Conservation (phyloP, 192 early-diverging fungal genomes). For the Jimgerdemannia flammicorona region DNA sequence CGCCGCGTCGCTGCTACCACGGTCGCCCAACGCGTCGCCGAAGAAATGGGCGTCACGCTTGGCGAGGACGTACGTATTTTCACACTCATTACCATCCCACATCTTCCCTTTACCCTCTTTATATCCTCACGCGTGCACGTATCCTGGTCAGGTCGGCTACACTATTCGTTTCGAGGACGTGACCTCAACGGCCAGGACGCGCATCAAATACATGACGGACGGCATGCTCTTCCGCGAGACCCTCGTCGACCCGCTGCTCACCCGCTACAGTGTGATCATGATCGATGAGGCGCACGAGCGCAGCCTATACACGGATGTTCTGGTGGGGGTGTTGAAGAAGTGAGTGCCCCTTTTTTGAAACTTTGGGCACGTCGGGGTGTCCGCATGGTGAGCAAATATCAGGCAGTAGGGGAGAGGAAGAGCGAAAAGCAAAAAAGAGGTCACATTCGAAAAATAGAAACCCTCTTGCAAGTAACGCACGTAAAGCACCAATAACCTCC, state of each 20-base stretch:
- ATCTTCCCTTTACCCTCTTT: not conserved
- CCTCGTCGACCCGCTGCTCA: slow-evolving; percentile 70
- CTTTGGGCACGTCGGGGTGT: too few species aligned
- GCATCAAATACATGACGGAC: slow-evolving; percentile 85
- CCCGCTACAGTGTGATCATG: slow-evolving; percentile 72
- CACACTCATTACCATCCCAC: not conserved
- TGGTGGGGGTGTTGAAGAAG: slow-evolving; percentile 77
- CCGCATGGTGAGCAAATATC: too few species aligned
- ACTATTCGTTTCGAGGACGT: slow-evolving; percentile 66
- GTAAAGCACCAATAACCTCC: too few species aligned
- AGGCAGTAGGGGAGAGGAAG: too few species aligned
- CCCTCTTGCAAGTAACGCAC: too few species aligned
- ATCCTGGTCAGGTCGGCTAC: slow-evolving; percentile 59
- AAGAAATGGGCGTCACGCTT: slow-evolving; percentile 61
- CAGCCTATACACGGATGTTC: slow-evolving; percentile 67
- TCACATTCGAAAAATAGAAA: too few species aligned
- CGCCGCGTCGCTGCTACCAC: slow-evolving; percentile 70
- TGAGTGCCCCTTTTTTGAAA: slow-evolving; percentile 27
- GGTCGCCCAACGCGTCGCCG: slow-evolving; percentile 71
- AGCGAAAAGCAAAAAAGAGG: too few species aligned
- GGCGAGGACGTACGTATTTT: slow-evolving; percentile 51
- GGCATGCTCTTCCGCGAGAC: slow-evolving; percentile 81
- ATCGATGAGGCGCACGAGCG: slow-evolving; percentile 80
- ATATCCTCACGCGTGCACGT: not conserved
- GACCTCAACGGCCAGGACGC: slow-evolving; percentile 37